Conservation (phyloP, 129 eudicot genomes). For the Artemisia argyi region DNA sequence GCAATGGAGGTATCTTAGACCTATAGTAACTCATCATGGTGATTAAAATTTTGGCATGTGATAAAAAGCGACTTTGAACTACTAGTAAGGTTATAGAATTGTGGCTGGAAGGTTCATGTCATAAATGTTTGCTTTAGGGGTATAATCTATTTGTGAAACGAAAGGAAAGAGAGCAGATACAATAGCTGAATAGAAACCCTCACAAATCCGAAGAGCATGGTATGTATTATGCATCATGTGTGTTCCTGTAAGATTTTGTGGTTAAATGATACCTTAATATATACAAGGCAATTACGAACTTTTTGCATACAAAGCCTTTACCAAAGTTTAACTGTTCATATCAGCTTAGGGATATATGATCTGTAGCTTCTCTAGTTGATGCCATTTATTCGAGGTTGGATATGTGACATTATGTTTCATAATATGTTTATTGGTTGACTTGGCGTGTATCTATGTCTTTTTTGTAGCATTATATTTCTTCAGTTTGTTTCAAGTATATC, state of each 20-base stretch:
- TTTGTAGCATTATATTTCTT: background rate
- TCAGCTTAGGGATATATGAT: background rate
- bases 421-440: too few species aligned
- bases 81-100: background rate
- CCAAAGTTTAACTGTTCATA: background rate
- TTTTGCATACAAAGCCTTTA: constrained; percentile 1
- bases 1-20: too few species aligned
- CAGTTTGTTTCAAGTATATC: background rate
- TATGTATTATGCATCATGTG: background rate
- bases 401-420: too few species aligned
- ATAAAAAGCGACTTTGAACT: constrained; percentile 2
- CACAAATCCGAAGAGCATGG: background rate
- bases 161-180: background rate
- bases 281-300: background rate
- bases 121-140: background rate
- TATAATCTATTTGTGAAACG: background rate
- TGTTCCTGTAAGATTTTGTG: background rate
- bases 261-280: background rate
- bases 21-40: background rate
- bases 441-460: too few species aligned
- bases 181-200: background rate
- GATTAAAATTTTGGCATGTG: background rate
- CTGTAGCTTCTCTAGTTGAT: background rate
- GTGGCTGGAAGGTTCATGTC: constrained; percentile 1
- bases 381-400: too few species aligned